Percentiles rank a stretch among this genome's conserved stretches.
These are phyloP conservation scores for Ploettnerulaceae sp. DNA, from an alignment of 2,329 filamentous ascomycete genomes.

Conservation along the genomic window DNA sequence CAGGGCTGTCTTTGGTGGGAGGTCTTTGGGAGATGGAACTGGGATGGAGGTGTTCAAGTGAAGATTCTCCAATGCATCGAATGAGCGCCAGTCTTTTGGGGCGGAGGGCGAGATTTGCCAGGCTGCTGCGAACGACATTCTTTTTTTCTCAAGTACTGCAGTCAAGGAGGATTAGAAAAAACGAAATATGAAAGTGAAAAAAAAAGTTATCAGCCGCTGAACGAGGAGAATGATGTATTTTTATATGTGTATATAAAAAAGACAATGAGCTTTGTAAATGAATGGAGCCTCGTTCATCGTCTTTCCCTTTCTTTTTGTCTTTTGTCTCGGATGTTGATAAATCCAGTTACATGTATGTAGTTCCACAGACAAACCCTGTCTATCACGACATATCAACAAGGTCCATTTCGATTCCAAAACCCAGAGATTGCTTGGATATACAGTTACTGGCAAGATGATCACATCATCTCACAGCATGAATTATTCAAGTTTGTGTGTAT, in stretches of 20 bases:
- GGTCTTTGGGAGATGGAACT: neutral
- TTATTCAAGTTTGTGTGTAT: no score
- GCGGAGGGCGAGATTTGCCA: neutral
- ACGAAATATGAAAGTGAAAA: neutral
- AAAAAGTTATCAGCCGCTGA: no score
- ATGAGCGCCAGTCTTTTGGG: slow-evolving; percentile 1
- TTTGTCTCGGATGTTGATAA: neutral
- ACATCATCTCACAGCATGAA: no score
- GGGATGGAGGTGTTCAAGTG: neutral
- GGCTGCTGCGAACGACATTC: neutral
- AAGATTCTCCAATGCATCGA: neutral
- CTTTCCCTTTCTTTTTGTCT: no score
- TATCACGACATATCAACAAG: neutral
- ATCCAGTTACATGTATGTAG: neutral
- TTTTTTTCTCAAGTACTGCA: neutral
- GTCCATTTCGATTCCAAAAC: neutral
- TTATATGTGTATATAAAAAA: no score
- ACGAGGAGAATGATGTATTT: neutral
- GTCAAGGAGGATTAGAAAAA: neutral
- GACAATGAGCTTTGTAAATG: no score
- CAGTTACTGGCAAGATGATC: neutral
- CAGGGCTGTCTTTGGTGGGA: neutral
- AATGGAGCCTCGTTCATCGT: no score
- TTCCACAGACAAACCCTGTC: neutral
- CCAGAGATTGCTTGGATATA: neutral